phyloP scores from a whole-genome alignment of 371 early-diverging fungal species.

The Synchytrium microbalum region DNA sequence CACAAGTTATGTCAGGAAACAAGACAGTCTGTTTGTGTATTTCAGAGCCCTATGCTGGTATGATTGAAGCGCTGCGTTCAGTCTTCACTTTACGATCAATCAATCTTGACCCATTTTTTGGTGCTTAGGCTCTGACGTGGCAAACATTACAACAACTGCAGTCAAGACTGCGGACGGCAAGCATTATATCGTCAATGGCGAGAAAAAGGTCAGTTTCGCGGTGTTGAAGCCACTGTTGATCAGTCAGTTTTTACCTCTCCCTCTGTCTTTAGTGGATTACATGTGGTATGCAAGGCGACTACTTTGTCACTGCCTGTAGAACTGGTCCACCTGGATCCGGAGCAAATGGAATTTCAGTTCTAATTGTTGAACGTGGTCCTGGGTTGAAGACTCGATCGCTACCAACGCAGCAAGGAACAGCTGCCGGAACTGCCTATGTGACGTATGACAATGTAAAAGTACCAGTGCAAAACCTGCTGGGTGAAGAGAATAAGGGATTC shows the following conservation, averaged over 20 bases:
- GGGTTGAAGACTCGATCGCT: constrained; percentile 42
- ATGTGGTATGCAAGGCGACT: no score
- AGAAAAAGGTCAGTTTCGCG: constrained; percentile 14
- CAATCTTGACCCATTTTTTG: no score
- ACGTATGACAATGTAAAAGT: constrained; percentile 38
- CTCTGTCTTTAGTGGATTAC: constrained; percentile 22
- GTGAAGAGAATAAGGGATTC: constrained; percentile 20
- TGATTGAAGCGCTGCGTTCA: no score
- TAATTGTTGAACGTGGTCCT: constrained; percentile 14
- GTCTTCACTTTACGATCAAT: no score
- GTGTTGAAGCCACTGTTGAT: not conserved
- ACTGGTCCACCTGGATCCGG: constrained; percentile 9
- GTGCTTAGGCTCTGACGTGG: constrained; percentile 22
- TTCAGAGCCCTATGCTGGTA: constrained; percentile 34
- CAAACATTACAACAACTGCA: constrained; percentile 15
- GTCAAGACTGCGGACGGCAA: constrained; percentile 38
- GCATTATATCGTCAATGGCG: constrained; percentile 34
- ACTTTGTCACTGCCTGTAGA: constrained; percentile 20
- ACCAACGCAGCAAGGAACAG: constrained; percentile 40
- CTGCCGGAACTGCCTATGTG: constrained; percentile 38
- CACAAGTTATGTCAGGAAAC: constrained; percentile 23
- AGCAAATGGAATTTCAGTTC: constrained; percentile 21
- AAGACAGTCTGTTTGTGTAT: constrained; percentile 33
- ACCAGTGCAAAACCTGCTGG: constrained; percentile 35
- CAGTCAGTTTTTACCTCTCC: no score